Evolutionary conservation across 2,329 filamentous ascomycete genomes (phyloP), one percentile per base, ranked within the genome.

Genomic region (Penicillium olsonii): DNA sequence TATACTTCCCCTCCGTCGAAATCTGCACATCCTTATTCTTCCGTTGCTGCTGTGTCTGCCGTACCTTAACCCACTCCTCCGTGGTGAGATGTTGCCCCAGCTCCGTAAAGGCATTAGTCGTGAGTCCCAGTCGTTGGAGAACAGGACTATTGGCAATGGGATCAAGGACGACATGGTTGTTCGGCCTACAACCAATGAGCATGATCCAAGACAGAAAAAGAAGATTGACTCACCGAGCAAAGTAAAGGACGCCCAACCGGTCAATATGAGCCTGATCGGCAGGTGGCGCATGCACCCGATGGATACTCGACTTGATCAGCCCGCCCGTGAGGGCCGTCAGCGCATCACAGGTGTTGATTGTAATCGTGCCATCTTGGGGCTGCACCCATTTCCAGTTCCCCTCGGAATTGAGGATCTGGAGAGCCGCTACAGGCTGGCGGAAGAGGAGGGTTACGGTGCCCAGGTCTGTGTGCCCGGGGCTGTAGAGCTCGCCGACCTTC

Each of bases 361-460:
- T 80, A 8, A 81, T 72, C 0, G 75, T 79, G 0, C 75, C 78
- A 6, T 77, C 70, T 2, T 78, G 71, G 0, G 78, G 75, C 17
- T 70, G 71, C 0, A 78, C 77, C 67, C 73, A 81, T 33, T 75
- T 78, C 78, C 78, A 81, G 1, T 73, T 54, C 2, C 72, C 71
- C 0, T 73, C 70, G 0, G 69, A 64, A 5, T 70, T 71, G 9
- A 74, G 74, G 26, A 83, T 78, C 60, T 84, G 81, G 2, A 84
- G 68, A 0, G 75, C 80, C 0, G 80, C 80, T 0, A 84, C 75
- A 0, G 81, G 81, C 53, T 84, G 81, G 2, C 78, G 70, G 68
- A 84, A 83, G 0, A 84, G 68, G 1, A 84, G 62, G 0, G 81
- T 83, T 1, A 82, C 66, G 0, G 77, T 79, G 0, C 80, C 81